Evolutionary conservation across 2,329 filamentous ascomycete species (phyloP).

Genomic region (Cordyceps sp.): DNA sequence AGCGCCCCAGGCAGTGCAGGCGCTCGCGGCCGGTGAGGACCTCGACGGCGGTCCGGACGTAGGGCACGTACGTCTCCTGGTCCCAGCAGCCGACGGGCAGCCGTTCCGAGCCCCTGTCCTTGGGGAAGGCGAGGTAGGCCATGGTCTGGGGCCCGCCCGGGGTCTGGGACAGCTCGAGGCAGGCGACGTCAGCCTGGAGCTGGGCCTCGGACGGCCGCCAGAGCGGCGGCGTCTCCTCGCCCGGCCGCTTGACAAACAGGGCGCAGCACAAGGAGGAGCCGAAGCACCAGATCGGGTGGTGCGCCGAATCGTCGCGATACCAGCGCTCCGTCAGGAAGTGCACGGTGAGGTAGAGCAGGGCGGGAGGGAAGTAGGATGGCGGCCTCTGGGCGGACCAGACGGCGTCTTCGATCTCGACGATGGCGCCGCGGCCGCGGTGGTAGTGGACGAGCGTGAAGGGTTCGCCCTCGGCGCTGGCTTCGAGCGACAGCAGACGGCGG

Average conservation of each 20-base stretch:
- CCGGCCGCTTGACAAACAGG: not conserved
- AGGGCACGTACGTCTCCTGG: not conserved
- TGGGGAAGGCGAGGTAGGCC: not conserved
- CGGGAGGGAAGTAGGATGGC: too few species aligned
- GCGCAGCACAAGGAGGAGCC: not conserved
- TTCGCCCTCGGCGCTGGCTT: not conserved
- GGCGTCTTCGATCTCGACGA: too few species aligned
- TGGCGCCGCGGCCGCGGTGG: too few species aligned
- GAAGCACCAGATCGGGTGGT: too few species aligned
- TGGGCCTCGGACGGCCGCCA: not conserved
- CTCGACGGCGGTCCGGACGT: not conserved
- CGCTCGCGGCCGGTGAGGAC: not conserved
- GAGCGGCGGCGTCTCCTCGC: not conserved
- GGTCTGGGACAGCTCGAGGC: not conserved
- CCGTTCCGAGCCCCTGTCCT: not conserved
- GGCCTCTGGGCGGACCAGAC: too few species aligned
- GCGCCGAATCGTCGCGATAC: too few species aligned
- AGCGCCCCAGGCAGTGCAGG: not conserved
- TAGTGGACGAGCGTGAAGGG: not conserved
- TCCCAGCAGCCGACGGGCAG: not conserved
- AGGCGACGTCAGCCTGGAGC: not conserved
- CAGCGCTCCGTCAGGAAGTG: too few species aligned
- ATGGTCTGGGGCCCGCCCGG: too few species aligned
- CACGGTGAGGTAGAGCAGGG: too few species aligned
- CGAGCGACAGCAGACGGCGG: not conserved